Percentiles rank a stretch among this genome's conserved stretches.
Evolutionary conservation across 345 rosid species (phyloP).

Genomic region (Murraya paniculata): DNA sequence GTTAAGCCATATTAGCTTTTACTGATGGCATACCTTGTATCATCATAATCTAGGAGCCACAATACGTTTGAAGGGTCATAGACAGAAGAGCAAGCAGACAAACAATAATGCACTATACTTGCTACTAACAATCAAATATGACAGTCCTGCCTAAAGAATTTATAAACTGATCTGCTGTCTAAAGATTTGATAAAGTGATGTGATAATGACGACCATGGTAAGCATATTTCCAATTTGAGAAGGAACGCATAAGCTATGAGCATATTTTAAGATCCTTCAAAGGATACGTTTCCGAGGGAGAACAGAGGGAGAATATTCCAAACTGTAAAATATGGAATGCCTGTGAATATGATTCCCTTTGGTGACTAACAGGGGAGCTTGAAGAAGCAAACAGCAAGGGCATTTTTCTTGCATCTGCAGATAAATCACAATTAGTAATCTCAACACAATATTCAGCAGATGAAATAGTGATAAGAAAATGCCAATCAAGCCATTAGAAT

Average conservation of each 20-base stretch:
- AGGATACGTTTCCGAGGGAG: conserved; percentile 76
- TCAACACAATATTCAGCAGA: neutral
- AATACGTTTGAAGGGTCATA: conserved; percentile 3
- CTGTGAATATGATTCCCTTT: conserved; percentile 35
- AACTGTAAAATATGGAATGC: conserved; percentile 41
- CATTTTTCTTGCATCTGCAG: conserved; percentile 41
- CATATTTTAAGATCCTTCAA: conserved; percentile 3
- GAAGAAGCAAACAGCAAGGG: conserved; percentile 37
- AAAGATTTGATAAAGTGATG: neutral
- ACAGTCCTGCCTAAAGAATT: neutral
- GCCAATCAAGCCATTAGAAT: conserved; percentile 1
- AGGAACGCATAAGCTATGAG: neutral
- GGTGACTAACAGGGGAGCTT: conserved; percentile 30
- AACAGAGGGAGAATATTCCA: conserved; percentile 35
- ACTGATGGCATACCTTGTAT: neutral
- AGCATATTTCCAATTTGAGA: neutral
- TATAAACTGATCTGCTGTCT: neutral
- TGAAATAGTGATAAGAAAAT: conserved; percentile 11
- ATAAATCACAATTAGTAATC: neutral
- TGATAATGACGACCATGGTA: neutral
- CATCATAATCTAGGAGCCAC: neutral
- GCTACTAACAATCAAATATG: neutral
- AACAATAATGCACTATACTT: conserved; percentile 4
- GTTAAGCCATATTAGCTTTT: neutral
- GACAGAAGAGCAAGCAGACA: neutral